Evolutionary conservation across 257 asterid genomes (phyloP), one percentile per base, ranked within the genome.

Genomic region (Verbena officinalis): DNA sequence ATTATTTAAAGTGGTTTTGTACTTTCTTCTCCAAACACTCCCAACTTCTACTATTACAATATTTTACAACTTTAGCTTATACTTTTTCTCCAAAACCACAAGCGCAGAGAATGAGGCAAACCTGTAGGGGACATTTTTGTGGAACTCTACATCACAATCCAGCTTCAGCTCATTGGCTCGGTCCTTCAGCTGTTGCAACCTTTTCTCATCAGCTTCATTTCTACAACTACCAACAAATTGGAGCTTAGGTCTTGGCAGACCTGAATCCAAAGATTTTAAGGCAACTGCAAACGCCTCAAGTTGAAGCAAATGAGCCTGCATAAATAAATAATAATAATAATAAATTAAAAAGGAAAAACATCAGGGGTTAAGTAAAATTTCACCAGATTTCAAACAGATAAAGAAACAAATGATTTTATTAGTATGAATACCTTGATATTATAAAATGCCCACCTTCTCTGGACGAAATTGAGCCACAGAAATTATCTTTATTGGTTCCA

Each of bases 381-480:
- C 42, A 75, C 31, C 61, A 59, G 56, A 40, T 65, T 54, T 58
- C 55, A 51, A 67, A 54, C 66, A 15, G 24, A 17, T 23, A 51
- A 17, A 44, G 55, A 59, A 65, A 51, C 33, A 27, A 65, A 40
- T 65, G 40, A 66, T 55, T 43, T 53, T 67, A 24, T 48, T 63
- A 69, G 55, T 57, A 74, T 67, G 77, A n/a, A 72, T 84, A 84
- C 86, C 86, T 80, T 82, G 74, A 70, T 71, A 55, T 70, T 74
- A 77, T 55, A 70, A 81, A 82, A 82, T 75, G 75, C 88, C 76
- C 88, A 90, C 97, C 95, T 94, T 94, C 87, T 93, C 97, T 51
- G 98, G 97, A 77, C 96, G 98, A 78, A 93, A 93, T 62, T 90
- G 98, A 77, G 98, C 90, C 75, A 93, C 97, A 13, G 97, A 90